A percentile compares a stretch with the other conserved stretches of the same genome.
phyloP scores from a whole-genome alignment of 495 filamentous ascomycete genomes.

The Aspergillus mulundensis region DNA sequence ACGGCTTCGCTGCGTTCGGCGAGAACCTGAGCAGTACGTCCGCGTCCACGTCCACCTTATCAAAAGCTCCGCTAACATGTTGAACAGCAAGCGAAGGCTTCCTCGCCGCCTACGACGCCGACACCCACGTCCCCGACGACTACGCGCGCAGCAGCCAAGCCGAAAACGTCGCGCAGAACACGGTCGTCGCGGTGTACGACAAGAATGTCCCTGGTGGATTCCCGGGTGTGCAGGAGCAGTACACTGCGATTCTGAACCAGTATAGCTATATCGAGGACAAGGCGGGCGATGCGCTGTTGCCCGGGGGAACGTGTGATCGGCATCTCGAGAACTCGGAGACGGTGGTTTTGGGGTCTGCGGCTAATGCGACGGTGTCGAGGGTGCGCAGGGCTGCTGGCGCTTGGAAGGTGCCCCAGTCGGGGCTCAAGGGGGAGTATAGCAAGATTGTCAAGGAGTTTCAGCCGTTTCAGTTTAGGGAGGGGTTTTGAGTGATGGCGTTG shows the following conservation, averaged over 20 bases:
- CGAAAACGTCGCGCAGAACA: constrained; percentile 10
- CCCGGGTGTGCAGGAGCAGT: background rate
- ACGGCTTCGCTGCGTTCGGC: background rate
- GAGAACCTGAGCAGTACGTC: background rate
- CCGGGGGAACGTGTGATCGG: constrained; percentile 1
- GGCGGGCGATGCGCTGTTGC: constrained; percentile 3
- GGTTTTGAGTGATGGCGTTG: background rate
- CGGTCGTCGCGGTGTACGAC: constrained; percentile 6
- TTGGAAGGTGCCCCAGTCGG: background rate
- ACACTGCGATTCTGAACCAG: background rate
- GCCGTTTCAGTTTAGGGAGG: constrained; percentile 1
- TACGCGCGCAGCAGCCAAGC: constrained; percentile 8
- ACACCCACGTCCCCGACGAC: constrained; percentile 8
- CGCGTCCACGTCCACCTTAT: background rate
- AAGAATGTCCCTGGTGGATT: constrained; percentile 3
- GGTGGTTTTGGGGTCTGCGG: background rate
- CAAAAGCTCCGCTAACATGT: background rate
- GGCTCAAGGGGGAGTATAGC: background rate
- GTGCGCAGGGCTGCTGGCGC: background rate
- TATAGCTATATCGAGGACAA: background rate
- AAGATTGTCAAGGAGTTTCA: background rate
- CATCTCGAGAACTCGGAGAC: constrained; percentile 9
- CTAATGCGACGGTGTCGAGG: background rate
- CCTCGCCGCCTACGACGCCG: constrained; percentile 2
- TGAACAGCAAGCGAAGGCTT: background rate